phyloP scores from a whole-genome alignment of 192 early-diverging fungal genomes.

The Entomortierella chlamydospora region DNA sequence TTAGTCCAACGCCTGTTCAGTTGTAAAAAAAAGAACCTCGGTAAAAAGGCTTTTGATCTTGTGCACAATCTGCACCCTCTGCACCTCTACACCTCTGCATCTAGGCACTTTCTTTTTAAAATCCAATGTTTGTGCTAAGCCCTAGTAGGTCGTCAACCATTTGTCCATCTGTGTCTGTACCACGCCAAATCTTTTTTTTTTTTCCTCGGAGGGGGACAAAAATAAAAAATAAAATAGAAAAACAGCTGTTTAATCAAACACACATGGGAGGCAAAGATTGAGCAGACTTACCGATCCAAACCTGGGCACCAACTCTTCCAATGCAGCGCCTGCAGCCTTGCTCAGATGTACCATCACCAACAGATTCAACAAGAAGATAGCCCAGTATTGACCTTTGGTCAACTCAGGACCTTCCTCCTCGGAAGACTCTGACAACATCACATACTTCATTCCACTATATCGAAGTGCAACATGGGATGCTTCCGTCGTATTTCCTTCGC shows the following conservation, averaged over 20 bases:
- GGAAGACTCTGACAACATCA: background rate
- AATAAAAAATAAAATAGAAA: no score
- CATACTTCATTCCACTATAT: background rate
- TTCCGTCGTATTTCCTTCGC: conserved; percentile 7
- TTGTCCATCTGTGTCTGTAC: no score
- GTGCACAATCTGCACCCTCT: no score
- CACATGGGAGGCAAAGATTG: no score
- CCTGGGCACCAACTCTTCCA: conserved; percentile 43
- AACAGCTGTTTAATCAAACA: no score
- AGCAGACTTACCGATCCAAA: conserved; percentile 44
- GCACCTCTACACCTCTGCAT: no score
- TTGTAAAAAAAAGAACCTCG: no score
- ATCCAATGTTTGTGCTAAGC: no score
- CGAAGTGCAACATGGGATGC: background rate
- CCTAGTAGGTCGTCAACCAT: no score
- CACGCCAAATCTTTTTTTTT: background rate
- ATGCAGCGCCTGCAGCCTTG: conserved; percentile 29
- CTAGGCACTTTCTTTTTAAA: no score
- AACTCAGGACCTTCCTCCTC: conserved; percentile 18
- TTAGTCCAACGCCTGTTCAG: no score
- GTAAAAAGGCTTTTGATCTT: no score
- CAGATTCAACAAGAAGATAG: conserved; percentile 37
- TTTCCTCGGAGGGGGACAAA: background rate
- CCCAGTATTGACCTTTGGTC: conserved; percentile 21
- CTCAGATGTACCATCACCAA: conserved; percentile 48